phyloP scores from a whole-genome alignment of 805 yeast genomes.

The Lipomyces sp. region DNA sequence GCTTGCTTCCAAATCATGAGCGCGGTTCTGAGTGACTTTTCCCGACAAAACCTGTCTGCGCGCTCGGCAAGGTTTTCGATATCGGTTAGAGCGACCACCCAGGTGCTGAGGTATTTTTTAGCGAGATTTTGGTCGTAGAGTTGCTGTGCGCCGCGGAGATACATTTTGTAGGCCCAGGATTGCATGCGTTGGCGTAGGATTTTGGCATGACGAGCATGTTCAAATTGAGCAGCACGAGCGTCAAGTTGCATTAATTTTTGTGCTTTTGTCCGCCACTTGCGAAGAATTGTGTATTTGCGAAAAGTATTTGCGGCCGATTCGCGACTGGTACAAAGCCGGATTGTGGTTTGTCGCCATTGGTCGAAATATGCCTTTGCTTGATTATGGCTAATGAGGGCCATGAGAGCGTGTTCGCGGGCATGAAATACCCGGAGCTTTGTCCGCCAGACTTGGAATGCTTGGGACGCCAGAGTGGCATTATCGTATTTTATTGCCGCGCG shows the following conservation, averaged over 20 bases:
- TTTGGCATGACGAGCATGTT: background rate
- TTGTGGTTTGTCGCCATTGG: conserved; percentile 3
- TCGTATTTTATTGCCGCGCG: conserved; percentile 30
- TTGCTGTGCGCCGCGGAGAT: conserved; percentile 6
- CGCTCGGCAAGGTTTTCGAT: conserved; percentile 12
- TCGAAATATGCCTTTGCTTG: background rate
- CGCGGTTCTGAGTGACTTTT: background rate
- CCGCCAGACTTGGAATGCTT: conserved; percentile 29
- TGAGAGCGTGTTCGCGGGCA: conserved; percentile 10
- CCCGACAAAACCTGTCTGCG: conserved; percentile 10
- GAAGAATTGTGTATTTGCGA: background rate
- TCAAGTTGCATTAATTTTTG: background rate
- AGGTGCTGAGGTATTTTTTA: conserved; percentile 8
- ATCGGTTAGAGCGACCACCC: conserved; percentile 13
- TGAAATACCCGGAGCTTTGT: conserved; percentile 7
- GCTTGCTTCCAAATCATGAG: conserved; percentile 13
- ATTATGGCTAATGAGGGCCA: background rate
- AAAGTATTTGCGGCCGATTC: conserved; percentile 7
- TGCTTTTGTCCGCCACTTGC: conserved; percentile 2
- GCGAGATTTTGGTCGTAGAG: conserved; percentile 14
- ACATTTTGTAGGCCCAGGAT: conserved; percentile 15
- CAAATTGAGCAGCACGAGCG: background rate
- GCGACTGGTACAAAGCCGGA: background rate
- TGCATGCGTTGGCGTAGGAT: background rate
- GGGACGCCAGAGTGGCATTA: conserved; percentile 17